A percentile compares a stretch with the other conserved stretches of the same genome.
These are phyloP conservation scores for Micractinium sp. DNA, from an alignment of 139 green algal genomes.

Conservation along the genomic window DNA sequence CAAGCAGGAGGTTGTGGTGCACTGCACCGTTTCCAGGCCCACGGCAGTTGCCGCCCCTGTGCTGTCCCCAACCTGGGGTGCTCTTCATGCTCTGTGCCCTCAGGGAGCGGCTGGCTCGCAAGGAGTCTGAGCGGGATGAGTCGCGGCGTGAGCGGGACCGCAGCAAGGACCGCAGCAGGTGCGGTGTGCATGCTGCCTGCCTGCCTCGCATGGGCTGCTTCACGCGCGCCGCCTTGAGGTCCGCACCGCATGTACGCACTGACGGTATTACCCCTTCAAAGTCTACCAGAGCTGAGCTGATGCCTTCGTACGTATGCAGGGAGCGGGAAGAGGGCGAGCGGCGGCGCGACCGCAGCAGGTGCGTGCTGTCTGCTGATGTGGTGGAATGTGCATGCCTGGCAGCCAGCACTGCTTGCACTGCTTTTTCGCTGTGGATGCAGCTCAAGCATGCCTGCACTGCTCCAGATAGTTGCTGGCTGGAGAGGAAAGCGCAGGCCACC, in stretches of 20 bases:
- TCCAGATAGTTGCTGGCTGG: neutral
- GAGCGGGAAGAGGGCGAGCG: neutral
- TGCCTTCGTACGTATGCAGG: neutral
- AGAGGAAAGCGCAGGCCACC: neutral
- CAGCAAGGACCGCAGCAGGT: constrained; percentile 5
- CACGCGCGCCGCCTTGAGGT: neutral
- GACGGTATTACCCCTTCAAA: neutral
- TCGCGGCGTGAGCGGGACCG: neutral
- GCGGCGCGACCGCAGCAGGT: constrained; percentile 22
- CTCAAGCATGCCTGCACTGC: neutral
- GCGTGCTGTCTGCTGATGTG: neutral
- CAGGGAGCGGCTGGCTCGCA: constrained; percentile 23
- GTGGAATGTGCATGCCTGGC: neutral
- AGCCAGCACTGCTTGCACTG: too few relatives aligned
- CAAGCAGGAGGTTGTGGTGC: neutral
- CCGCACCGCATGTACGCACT: neutral
- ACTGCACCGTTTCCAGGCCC: neutral
- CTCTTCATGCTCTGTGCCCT: neutral
- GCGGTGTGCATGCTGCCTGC: neutral
- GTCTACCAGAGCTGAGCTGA: too few relatives aligned
- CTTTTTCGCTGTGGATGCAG: neutral
- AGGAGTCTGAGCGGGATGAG: constrained; percentile 8
- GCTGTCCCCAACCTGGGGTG: neutral
- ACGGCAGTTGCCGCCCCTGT: neutral
- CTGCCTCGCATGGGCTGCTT: neutral